Evolutionary conservation across 176 grass and related monocot genomes (phyloP).

Genomic region (Aechmea fasciata): DNA sequence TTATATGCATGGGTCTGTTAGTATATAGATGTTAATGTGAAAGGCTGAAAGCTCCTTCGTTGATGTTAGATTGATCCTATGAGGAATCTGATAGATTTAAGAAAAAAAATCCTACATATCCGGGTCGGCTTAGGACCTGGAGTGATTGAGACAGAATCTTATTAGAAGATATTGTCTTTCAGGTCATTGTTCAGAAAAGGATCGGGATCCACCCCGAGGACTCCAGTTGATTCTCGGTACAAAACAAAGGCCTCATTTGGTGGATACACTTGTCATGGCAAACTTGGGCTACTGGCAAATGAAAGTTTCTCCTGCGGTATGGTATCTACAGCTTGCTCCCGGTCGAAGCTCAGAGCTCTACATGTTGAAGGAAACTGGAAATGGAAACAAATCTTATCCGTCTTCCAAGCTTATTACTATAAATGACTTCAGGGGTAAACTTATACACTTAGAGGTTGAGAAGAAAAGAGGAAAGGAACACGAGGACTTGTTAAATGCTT

Average conservation of each 20-base stretch:
- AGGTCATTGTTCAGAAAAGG: slow-evolving; percentile 97
- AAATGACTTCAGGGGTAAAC: slow-evolving; percentile 88
- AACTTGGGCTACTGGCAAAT: slow-evolving; percentile 99
- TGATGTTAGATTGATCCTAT: too few species aligned
- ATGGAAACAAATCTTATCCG: slow-evolving; percentile 11
- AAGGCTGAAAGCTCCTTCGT: too few species aligned
- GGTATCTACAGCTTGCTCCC: slow-evolving; percentile 88
- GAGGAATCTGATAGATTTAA: too few species aligned
- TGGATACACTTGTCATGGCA: slow-evolving; percentile 98
- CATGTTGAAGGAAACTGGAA: slow-evolving; percentile 32
- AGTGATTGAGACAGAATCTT: too few species aligned
- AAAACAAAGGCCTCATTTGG: slow-evolving; percentile 71
- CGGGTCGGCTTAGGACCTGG: too few species aligned
- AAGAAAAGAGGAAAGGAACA: slow-evolving; percentile 80
- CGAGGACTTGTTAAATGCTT: slow-evolving; percentile 71
- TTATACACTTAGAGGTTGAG: slow-evolving; percentile 82
- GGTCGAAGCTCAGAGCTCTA: slow-evolving; percentile 89
- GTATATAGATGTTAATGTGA: too few species aligned
- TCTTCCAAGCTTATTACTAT: slow-evolving; percentile 61
- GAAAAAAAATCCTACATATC: too few species aligned
- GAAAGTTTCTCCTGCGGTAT: slow-evolving; percentile 94
- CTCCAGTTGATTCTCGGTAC: slow-evolving; percentile 98
- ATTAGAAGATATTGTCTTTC: slow-evolving; percentile 20
- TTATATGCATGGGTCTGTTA: too few species aligned
- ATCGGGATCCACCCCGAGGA: slow-evolving; percentile 77